phyloP scores from a whole-genome alignment of 2,329 filamentous ascomycete genomes.

The Fonsecaea monophora region DNA sequence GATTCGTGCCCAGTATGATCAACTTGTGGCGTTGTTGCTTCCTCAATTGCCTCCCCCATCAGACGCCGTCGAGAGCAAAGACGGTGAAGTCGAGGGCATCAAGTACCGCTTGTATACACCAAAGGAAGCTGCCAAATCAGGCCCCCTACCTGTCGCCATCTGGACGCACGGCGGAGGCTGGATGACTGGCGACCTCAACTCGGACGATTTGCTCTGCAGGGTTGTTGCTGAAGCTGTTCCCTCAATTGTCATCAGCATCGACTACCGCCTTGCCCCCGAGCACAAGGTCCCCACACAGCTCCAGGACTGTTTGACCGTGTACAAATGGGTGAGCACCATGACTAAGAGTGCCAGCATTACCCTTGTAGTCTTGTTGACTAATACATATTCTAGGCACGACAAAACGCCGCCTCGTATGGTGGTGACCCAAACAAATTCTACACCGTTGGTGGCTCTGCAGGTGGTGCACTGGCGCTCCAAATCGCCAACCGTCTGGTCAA shows the following conservation, averaged over 20 bases:
- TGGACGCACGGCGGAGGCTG: slow-evolving; percentile 42
- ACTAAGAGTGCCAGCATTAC: background rate
- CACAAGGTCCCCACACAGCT: slow-evolving; percentile 38
- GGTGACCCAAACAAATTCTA: slow-evolving; percentile 44
- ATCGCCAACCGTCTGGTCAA: slow-evolving; percentile 49
- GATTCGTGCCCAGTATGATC: slow-evolving; percentile 31
- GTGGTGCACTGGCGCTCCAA: slow-evolving; percentile 48
- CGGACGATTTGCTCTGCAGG: slow-evolving; percentile 48
- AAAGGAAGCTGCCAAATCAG: slow-evolving; percentile 34
- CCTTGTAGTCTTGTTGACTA: background rate
- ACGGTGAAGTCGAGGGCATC: slow-evolving; percentile 37
- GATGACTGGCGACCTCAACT: slow-evolving; percentile 46
- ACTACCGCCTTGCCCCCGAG: slow-evolving; percentile 43
- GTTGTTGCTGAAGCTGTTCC: slow-evolving; percentile 43
- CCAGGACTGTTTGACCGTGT: slow-evolving; percentile 35
- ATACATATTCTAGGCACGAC: slow-evolving; percentile 28
- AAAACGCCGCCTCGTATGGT: slow-evolving; percentile 35
- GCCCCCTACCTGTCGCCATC: slow-evolving; percentile 37
- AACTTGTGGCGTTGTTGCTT: slow-evolving; percentile 31
- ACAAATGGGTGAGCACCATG: slow-evolving; percentile 32
- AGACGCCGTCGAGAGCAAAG: slow-evolving; percentile 36
- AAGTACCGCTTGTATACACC: slow-evolving; percentile 37
- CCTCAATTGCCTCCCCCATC: slow-evolving; percentile 34
- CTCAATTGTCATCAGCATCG: slow-evolving; percentile 48
- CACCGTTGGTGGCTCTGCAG: slow-evolving; percentile 49